These are phyloP conservation scores for Conringia planisiliqua DNA, from an alignment of 345 rosid species.

Conservation along the genomic window DNA sequence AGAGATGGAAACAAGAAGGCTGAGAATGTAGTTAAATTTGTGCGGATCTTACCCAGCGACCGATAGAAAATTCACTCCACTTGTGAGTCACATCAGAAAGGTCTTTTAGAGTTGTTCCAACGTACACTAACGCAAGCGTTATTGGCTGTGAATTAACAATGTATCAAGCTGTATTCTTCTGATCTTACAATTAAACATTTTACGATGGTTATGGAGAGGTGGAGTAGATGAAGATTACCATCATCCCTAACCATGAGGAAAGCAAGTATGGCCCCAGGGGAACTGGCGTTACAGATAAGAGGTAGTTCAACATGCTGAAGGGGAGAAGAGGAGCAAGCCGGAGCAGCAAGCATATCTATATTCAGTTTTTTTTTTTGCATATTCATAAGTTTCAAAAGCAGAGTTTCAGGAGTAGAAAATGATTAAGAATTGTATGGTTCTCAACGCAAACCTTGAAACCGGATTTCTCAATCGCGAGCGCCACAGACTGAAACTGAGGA, in stretches of 20 bases:
- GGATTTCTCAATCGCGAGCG: constrained; percentile 75
- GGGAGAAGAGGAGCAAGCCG: constrained; percentile 98
- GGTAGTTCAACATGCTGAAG: constrained; percentile 93
- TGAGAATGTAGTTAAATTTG: background rate
- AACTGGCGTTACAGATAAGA: constrained; percentile 90
- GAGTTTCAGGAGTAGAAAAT: background rate
- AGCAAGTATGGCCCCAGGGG: constrained; percentile 76
- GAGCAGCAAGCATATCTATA: constrained; percentile 86
- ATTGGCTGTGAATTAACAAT: constrained; percentile 65
- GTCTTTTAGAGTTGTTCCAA: constrained; percentile 96
- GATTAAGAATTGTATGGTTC: background rate
- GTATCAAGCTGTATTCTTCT: constrained; percentile 16
- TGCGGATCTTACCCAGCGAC: constrained; percentile 74
- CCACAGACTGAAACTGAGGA: constrained; percentile 88
- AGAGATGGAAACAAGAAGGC: background rate
- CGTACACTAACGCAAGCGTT: constrained; percentile 87
- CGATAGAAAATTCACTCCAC: constrained; percentile 81
- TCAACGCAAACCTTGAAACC: constrained; percentile 82
- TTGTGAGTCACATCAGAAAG: constrained; percentile 98
- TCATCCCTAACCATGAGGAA: constrained; percentile 99
- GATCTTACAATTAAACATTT: background rate
- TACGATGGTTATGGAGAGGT: background rate
- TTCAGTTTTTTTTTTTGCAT: constrained; percentile 8
- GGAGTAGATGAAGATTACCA: constrained; percentile 48
- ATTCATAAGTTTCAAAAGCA: constrained; percentile 5